A percentile compares a stretch with the other conserved stretches of the same genome.
Conservation (phyloP, 805 yeast species). For the Schwanniomyces polymorphus region DNA sequence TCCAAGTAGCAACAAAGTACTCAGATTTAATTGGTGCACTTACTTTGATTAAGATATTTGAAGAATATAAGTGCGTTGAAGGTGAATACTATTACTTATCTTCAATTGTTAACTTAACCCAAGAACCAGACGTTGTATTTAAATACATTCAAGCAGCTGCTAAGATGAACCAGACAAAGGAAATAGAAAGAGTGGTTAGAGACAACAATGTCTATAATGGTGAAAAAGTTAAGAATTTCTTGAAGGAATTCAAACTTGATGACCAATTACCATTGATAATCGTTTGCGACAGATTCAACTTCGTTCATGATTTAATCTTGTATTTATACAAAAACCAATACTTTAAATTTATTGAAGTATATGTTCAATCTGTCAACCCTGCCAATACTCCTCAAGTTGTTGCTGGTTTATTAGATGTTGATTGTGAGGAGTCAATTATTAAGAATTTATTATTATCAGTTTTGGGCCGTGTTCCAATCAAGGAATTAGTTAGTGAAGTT, state of each 20-base stretch:
- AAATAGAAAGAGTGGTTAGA: constrained; percentile 93
- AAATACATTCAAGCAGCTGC: constrained; percentile 96
- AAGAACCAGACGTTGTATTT: constrained; percentile 92
- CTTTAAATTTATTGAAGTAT: constrained; percentile 95
- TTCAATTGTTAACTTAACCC: constrained; percentile 88
- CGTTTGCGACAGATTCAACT: constrained; percentile 90
- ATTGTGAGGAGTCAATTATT: constrained; percentile 89
- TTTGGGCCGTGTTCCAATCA: constrained; percentile 91
- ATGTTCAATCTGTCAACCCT: constrained; percentile 97
- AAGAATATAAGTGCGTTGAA: constrained; percentile 87
- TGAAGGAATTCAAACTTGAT: constrained; percentile 89
- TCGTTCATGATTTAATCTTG: constrained; percentile 89
- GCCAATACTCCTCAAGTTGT: constrained; percentile 94
- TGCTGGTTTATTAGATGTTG: constrained; percentile 95
- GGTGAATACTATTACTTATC: constrained; percentile 94
- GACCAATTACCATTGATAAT: constrained; percentile 96
- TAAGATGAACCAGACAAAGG: constrained; percentile 83
- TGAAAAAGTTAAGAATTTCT: constrained; percentile 94
- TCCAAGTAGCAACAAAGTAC: constrained; percentile 95
- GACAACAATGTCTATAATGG: constrained; percentile 94
- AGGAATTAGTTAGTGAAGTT: constrained; percentile 86
- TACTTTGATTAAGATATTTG: constrained; percentile 84
- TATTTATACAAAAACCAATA: constrained; percentile 94
- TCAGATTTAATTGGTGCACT: constrained; percentile 90
- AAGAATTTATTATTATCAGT: constrained; percentile 80